phyloP scores from a whole-genome alignment of 2,329 filamentous ascomycete species.

The Sporothrix sp. region DNA sequence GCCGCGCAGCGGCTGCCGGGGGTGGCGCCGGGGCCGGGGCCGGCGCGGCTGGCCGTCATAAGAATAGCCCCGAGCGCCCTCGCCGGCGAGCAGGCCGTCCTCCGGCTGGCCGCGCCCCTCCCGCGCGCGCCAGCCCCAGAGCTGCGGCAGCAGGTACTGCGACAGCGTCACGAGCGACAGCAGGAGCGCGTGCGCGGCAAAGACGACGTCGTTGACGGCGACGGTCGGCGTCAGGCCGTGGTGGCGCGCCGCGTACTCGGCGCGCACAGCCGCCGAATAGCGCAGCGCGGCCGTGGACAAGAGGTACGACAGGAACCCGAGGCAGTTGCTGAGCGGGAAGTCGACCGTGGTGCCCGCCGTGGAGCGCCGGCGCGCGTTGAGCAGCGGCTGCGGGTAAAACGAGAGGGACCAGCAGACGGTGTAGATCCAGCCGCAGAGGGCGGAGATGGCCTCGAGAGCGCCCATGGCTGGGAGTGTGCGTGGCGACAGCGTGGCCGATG shows the following conservation, averaged over 20 bases:
- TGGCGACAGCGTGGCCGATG: not conserved
- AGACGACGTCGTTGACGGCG: conserved; percentile 79
- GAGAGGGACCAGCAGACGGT: conserved; percentile 71
- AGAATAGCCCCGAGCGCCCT: not conserved
- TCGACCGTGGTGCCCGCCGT: conserved; percentile 81
- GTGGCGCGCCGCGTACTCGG: conserved; percentile 77
- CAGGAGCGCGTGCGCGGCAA: conserved; percentile 70
- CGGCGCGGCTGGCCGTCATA: not conserved
- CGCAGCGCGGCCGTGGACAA: conserved; percentile 67
- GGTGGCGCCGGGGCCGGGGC: not conserved
- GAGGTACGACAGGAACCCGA: conserved; percentile 64
- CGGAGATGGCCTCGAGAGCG: conserved; percentile 41
- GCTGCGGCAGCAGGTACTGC: conserved; percentile 59
- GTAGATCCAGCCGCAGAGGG: conserved; percentile 66
- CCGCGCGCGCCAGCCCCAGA: conserved; percentile 84
- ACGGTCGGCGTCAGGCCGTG: conserved; percentile 70
- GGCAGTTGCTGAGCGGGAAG: conserved; percentile 66
- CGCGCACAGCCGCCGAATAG: conserved; percentile 65
- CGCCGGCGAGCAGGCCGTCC: not conserved
- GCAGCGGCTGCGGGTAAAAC: conserved; percentile 83
- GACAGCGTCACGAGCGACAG: conserved; percentile 64
- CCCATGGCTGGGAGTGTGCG: conserved; percentile 13
- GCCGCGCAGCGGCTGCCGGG: conserved; percentile 26
- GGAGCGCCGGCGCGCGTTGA: conserved; percentile 67
- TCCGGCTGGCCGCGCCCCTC: too few species aligned